Percentiles rank a stretch among this genome's conserved stretches.
Conservation (phyloP, 2,329 filamentous ascomycete species). For the Aspergillus vadensis region DNA sequence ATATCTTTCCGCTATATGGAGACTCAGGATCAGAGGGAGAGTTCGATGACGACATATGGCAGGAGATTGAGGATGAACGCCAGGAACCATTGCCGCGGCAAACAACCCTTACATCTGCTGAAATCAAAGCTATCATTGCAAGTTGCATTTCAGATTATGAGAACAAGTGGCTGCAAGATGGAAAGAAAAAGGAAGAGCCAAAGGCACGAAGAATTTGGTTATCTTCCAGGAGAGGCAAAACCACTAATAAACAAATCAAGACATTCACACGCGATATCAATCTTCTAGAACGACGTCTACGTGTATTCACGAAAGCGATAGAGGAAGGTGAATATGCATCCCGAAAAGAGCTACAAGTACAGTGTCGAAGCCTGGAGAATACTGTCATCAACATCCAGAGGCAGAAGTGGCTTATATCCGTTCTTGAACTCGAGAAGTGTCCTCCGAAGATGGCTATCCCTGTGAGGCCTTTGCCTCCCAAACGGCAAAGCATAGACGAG, state of each 20-base stretch:
- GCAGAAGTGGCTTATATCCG: constrained; percentile 47
- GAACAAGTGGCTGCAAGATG: constrained; percentile 59
- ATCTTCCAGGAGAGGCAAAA: constrained; percentile 50
- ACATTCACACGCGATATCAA: constrained; percentile 48
- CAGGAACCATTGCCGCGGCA: constrained; percentile 21
- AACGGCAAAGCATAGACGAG: constrained; percentile 4
- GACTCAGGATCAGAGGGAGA: constrained; percentile 57
- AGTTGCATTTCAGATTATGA: constrained; percentile 55
- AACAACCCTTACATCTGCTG: constrained; percentile 45
- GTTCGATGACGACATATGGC: constrained; percentile 61
- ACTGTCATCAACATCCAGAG: constrained; percentile 62
- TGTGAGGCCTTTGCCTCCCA: constrained; percentile 15
- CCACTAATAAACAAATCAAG: constrained; percentile 48
- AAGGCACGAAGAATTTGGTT: constrained; percentile 66
- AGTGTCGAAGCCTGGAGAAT: constrained; percentile 63
- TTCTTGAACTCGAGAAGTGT: constrained; percentile 40
- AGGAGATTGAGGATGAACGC: constrained; percentile 62
- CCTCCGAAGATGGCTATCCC: constrained; percentile 29
- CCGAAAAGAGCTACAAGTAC: constrained; percentile 56
- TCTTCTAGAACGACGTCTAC: constrained; percentile 55
- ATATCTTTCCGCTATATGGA: constrained; percentile 55
- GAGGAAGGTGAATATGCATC: constrained; percentile 53
- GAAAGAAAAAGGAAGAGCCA: constrained; percentile 56
- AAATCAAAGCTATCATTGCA: constrained; percentile 58
- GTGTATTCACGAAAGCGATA: constrained; percentile 59